Percentiles rank a stretch among this genome's conserved stretches.
These are phyloP conservation scores for Camelina hispida DNA, from an alignment of 345 rosid genomes.

Conservation along the genomic window DNA sequence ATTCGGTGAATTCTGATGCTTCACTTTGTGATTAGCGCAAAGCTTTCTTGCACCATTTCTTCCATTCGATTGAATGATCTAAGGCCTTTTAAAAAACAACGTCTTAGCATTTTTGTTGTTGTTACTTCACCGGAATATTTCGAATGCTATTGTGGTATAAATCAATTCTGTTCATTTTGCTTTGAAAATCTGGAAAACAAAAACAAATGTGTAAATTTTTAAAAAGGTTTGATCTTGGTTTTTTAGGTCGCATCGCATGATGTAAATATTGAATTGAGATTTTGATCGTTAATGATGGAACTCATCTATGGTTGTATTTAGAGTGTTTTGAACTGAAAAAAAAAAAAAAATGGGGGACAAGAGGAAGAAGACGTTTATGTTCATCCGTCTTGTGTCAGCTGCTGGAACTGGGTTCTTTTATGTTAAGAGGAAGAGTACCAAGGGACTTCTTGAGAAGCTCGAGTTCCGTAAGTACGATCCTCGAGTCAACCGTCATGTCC, in stretches of 20 bases:
- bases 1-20: neutral
- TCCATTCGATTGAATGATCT: constrained; percentile 5
- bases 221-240: neutral
- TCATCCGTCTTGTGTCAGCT: constrained; percentile 87
- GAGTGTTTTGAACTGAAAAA: constrained; percentile 9
- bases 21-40: neutral
- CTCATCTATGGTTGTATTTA: neutral
- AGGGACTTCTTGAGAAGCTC: constrained; percentile 75
- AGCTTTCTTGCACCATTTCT: constrained; percentile 2
- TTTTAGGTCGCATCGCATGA: neutral
- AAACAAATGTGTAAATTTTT: neutral
- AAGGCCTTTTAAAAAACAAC: neutral
- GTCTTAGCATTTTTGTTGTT: neutral
- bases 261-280: constrained; percentile 1
- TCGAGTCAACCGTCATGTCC: constrained; percentile 89
- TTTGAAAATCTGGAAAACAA: neutral
- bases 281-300: neutral
- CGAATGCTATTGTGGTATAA: neutral
- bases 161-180: neutral
- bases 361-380: constrained; percentile 89
- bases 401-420: constrained; percentile 99
- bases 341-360: constrained; percentile 78
- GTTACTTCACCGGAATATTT: neutral
- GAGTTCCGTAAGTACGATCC: constrained; percentile 96
- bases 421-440: constrained; percentile 89